Evolutionary conservation across 1,284 basidiomycete genomes (phyloP), one percentile per base, ranked within the genome.

Genomic region (Malassezia restricta): DNA sequence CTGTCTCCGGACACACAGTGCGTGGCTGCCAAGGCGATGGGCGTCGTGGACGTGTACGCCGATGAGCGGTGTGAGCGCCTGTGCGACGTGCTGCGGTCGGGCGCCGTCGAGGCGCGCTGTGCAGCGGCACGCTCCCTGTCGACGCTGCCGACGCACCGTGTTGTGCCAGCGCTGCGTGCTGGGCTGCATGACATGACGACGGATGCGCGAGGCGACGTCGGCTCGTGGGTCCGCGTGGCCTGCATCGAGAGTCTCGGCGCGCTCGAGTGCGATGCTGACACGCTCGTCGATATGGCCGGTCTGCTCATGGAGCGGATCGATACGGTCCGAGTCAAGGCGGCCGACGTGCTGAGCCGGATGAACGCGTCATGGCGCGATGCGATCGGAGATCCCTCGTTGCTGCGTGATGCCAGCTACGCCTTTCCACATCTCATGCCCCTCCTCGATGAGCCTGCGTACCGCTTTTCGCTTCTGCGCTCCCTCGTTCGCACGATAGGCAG

Each of bases 141-240:
- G 0, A 47, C 43, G 5, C 50, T 29, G 15, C 43, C 6, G 24
- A 32, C 3, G n/a, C 11, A 35, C 3, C n/a, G 43, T 5, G 14
- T 51, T 38, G n/a, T 51, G 48, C 30, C 28, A n/a, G 64, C 72
- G 0, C 65, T 78, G 31, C 74, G 84, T 17, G 68, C 66, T 11
- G 89, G 88, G 2, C 74, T 98, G 37, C 78, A 81, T 14, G 92
- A 99, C 76, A 96, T 96, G 68, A 84, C 87, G 1, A 83, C 81
- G 30, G 94, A 98, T 69, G 86, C 94, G 73, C 81, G 94, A 52
- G 94, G 94, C 5, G 94, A 99, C 68, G 86, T 99, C 24, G 94
- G 94, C 28, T 95, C 91, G 0, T 96, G 91, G 91, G 81, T 94
- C 29, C 84, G 94, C 45, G 78, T 85, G n/a, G 54, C 82, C 38